A percentile compares a stretch with the other conserved stretches of the same genome.
phyloP scores from a whole-genome alignment of 495 filamentous ascomycete species.

The Corynascus novoguineensis region DNA sequence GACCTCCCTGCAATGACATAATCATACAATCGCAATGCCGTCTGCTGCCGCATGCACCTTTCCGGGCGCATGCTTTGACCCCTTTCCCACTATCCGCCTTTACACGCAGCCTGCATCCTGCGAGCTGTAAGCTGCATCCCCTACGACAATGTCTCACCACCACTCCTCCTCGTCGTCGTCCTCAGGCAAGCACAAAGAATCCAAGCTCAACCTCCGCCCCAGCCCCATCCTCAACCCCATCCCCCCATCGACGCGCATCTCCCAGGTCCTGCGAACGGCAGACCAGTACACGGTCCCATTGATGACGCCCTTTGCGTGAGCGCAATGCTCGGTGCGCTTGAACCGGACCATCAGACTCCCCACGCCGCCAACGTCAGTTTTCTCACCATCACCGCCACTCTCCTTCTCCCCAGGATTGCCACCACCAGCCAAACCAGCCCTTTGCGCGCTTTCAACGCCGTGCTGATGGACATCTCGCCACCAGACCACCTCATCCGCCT shows the following conservation, averaged over 20 bases:
- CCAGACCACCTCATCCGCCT: conserved; percentile 31
- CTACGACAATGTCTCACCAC: background rate
- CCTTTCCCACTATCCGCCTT: no score
- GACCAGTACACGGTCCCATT: conserved; percentile 25
- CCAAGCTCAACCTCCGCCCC: conserved; percentile 5
- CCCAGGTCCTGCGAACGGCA: conserved; percentile 24
- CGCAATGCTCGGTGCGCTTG: conserved; percentile 31
- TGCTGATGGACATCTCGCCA: conserved; percentile 34
- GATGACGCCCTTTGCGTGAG: conserved; percentile 20
- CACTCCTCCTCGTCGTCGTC: background rate
- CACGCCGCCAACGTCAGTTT: no score
- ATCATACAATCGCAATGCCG: no score
- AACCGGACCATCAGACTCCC: conserved; percentile 28
- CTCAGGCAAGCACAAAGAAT: background rate
- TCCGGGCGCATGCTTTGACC: no score
- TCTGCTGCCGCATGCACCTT: no score
- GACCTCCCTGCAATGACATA: no score
- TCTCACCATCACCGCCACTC: background rate
- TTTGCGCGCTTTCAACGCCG: conserved; percentile 13
- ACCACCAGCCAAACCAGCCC: background rate
- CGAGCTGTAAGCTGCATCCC: background rate
- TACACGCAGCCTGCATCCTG: background rate
- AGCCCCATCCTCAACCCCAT: conserved; percentile 1
- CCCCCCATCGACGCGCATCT: conserved; percentile 15
- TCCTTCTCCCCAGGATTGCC: background rate